These are phyloP conservation scores for Apiospora malaysiana DNA, from an alignment of 2,329 filamentous ascomycete genomes.

Conservation along the genomic window DNA sequence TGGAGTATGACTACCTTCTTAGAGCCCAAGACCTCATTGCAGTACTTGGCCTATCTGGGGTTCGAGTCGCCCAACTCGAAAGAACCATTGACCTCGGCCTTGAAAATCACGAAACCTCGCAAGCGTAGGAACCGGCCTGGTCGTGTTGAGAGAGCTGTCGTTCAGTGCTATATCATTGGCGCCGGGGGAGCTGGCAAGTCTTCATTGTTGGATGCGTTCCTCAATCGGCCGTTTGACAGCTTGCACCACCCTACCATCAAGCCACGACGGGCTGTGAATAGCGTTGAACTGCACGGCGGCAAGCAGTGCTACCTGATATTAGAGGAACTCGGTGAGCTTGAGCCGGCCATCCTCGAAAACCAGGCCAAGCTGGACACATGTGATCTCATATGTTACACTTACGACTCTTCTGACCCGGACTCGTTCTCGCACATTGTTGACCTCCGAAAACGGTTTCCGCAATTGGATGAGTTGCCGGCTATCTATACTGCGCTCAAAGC, in stretches of 20 bases:
- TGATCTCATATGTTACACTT: conserved; percentile 92
- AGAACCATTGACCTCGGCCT: conserved; percentile 77
- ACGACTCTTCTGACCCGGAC: conserved; percentile 96
- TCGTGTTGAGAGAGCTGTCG: conserved; percentile 90
- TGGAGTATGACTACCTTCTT: conserved; percentile 99
- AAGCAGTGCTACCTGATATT: conserved; percentile 97
- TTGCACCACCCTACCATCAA: conserved; percentile 95
- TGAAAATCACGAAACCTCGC: conserved; percentile 91
- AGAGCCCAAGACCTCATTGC: conserved; percentile 91
- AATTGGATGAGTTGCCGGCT: conserved; percentile 86
- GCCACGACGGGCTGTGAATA: conserved; percentile 91
- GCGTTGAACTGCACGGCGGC: conserved; percentile 91
- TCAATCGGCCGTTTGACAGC: conserved; percentile 83
- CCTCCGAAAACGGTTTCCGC: conserved; percentile 77
- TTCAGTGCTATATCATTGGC: conserved; percentile 90
- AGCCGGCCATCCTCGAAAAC: conserved; percentile 93
- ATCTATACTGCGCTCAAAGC: conserved; percentile 95
- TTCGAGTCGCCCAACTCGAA: conserved; percentile 84
- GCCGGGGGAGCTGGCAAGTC: conserved; percentile 89
- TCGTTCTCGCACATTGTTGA: conserved; percentile 92
- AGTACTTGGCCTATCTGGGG: conserved; percentile 94
- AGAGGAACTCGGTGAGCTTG: conserved; percentile 93
- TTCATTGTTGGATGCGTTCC: conserved; percentile 85
- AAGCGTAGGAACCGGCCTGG: conserved; percentile 83
- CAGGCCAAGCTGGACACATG: conserved; percentile 87